Conservation (phyloP, 495 filamentous ascomycete genomes). For the Trichoderma reesei region DNA sequence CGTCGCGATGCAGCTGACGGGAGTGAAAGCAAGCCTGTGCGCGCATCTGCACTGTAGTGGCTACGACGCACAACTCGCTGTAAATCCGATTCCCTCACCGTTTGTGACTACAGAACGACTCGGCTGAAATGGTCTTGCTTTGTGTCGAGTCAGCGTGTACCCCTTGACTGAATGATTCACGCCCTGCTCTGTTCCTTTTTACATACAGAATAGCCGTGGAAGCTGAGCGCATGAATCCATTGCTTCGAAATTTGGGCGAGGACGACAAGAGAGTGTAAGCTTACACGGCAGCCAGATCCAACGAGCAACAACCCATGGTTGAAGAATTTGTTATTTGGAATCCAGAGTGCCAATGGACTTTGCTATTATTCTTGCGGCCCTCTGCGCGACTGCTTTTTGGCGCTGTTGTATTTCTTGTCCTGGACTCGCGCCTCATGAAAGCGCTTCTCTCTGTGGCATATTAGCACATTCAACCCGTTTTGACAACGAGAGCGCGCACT, state of each 20-base stretch:
- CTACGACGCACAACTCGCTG: too few relatives aligned
- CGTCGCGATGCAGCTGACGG: too few relatives aligned
- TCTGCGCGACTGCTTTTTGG: constrained; percentile 67
- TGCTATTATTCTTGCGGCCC: constrained; percentile 23
- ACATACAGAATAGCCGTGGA: too few relatives aligned
- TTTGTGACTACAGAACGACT: too few relatives aligned
- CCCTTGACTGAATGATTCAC: too few relatives aligned
- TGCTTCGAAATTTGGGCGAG: background rate
- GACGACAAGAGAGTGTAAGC: background rate
- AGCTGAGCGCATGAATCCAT: too few relatives aligned
- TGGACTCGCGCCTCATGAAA: constrained; percentile 62
- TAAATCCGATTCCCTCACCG: too few relatives aligned
- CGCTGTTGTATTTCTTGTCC: constrained; percentile 66
- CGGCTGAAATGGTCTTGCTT: too few relatives aligned
- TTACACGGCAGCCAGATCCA: background rate
- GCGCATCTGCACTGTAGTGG: too few relatives aligned
- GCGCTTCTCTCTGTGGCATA: constrained; percentile 49
- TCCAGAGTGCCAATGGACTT: background rate
- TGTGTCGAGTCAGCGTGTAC: too few relatives aligned
- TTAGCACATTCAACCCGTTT: constrained; percentile 12
- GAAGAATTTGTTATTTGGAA: background rate
- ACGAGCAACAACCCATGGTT: background rate
- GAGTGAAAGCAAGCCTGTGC: too few relatives aligned
- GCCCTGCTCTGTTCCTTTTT: too few relatives aligned
- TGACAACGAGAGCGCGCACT: constrained; percentile 9